Evolutionary conservation across 352 stramenopile genomes (phyloP), one percentile per base, ranked within the genome.

Genomic region (Phytophthora pisi): DNA sequence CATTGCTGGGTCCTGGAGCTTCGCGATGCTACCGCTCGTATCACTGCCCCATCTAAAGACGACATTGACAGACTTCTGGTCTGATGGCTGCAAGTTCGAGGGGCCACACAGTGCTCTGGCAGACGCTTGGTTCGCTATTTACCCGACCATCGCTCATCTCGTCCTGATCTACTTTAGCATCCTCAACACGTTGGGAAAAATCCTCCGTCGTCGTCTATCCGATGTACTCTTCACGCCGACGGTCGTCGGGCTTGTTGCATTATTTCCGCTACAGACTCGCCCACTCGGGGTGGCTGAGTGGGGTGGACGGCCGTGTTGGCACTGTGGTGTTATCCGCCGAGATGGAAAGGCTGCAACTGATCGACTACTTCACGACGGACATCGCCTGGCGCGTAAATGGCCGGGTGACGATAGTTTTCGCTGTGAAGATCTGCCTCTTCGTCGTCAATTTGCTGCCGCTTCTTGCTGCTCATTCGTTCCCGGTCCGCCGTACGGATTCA

Each of bases 21-120:
- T 86, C 30, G 57, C 15, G 15, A 20, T 70, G 10, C 40, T 75
- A 16, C 53, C 82, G 8, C 47, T 74, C 3, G 49, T 86, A 20
- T 58, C 73, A 11, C 61, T 82, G 40, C 43, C 74, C 5, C 66
- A 74, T 0, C 50, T 86, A 11, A 82, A 79, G 45, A 62, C 57
- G n/a, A 62, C 68, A 0, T 57, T 79, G 23, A 54, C 71, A 0
- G 69, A 57, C 2, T 81, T 81, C 38, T 81, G 61, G 52, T 77
- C 64, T 3, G 47, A 67, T 16, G 72, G 78, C 4, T 81, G 72
- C 49, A 26, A 52, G 8, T 86, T 81, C 45, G 66, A 86, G 66
- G 78, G 78, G 1, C 58, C 83, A 16, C 74, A 83, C 31, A 18
- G 24, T 13, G 64, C 45, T 0, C 56, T 86, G 9, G 72, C 64